phyloP scores from a whole-genome alignment of 129 eudicot genomes.

The Pittosporum tobira region DNA sequence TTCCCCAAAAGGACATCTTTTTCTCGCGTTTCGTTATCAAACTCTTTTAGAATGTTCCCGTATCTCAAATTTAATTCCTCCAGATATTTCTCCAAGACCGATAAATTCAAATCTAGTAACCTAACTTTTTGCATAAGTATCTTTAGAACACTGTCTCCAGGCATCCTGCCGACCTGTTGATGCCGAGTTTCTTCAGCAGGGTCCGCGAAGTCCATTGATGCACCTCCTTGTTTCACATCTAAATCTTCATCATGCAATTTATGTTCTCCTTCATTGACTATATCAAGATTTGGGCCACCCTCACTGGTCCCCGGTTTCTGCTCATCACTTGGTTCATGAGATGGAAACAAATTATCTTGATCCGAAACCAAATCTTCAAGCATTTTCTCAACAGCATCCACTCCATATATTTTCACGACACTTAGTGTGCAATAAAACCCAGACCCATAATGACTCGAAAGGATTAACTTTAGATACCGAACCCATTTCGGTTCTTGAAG shows the following conservation, averaged over 20 bases:
- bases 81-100: slow-evolving; percentile 75
- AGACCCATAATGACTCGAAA: slow-evolving; percentile 78
- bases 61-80: slow-evolving; percentile 83
- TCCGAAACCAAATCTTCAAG: slow-evolving; percentile 81
- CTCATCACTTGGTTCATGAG: slow-evolving; percentile 32
- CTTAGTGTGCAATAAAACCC: slow-evolving; percentile 95
- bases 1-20: slow-evolving; percentile 57
- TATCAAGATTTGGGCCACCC: slow-evolving; percentile 21
- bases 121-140: slow-evolving; percentile 95
- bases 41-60: slow-evolving; percentile 65
- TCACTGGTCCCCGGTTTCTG: slow-evolving; percentile 27
- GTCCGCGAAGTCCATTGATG: slow-evolving; percentile 46
- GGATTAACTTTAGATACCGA: slow-evolving; percentile 66
- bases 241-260: slow-evolving; percentile 23
- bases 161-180: slow-evolving; percentile 77
- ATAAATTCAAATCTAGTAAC: slow-evolving; percentile 69
- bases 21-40: slow-evolving; percentile 61
- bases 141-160: slow-evolving; percentile 97
- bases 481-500: slow-evolving; percentile 91
- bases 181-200: slow-evolving; percentile 66
- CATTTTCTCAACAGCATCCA: slow-evolving; percentile 97
- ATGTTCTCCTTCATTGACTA: slow-evolving; percentile 29
- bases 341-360: slow-evolving; percentile 46
- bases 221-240: slow-evolving; percentile 34
- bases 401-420: slow-evolving; percentile 81